phyloP scores from a whole-genome alignment of 2,329 filamentous ascomycete species.

The Aurifilum marmelostoma region DNA sequence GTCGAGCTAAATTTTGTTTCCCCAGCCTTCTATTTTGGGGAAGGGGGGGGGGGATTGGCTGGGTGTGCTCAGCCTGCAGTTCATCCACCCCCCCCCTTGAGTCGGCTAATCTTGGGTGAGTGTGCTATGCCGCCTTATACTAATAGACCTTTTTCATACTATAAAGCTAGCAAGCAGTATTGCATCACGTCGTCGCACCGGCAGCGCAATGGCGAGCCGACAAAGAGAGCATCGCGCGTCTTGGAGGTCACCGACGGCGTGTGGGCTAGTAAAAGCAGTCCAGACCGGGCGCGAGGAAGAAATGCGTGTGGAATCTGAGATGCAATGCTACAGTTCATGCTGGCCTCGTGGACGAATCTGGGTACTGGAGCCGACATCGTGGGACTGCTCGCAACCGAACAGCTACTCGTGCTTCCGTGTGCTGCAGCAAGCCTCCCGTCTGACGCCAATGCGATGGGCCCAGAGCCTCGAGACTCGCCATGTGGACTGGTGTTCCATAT shows the following conservation, averaged over 20 bases:
- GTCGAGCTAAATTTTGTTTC: background rate
- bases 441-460: too few relatives aligned
- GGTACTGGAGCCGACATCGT: constrained; percentile 13
- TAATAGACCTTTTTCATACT: constrained; percentile 2
- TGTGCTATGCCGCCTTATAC: background rate
- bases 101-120: background rate
- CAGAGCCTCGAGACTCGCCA: background rate
- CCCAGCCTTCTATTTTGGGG: background rate
- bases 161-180: constrained; percentile 7
- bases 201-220: constrained; percentile 13
- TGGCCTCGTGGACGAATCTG: constrained; percentile 11
- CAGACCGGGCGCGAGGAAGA: background rate
- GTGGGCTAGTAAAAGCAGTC: background rate
- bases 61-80: background rate
- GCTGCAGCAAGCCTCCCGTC: background rate
- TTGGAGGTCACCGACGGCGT: constrained; percentile 6
- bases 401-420: background rate
- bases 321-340: background rate
- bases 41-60: too few relatives aligned
- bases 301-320: background rate
- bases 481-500: background rate
- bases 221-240: background rate
- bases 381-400: background rate
- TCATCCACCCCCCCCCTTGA: background rate
- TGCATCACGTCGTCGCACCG: constrained; percentile 26